phyloP scores from a whole-genome alignment of 306 rosid species.

The Acacia confusa region DNA sequence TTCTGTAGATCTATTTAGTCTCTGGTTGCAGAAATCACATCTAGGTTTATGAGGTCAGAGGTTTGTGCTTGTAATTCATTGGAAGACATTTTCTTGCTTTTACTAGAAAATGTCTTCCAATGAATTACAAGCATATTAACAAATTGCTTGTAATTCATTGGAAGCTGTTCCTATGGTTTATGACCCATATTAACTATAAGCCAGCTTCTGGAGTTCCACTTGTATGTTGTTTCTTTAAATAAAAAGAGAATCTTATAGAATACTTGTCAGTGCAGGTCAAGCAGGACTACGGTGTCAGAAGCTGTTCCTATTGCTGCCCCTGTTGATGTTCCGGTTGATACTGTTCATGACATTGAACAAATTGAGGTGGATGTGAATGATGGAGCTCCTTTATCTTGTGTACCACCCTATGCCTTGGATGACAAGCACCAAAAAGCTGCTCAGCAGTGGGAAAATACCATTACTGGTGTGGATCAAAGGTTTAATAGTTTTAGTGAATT shows the following conservation, averaged over 20 bases:
- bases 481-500: slow-evolving; percentile 88
- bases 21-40: slow-evolving; percentile 23
- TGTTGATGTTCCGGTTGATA: slow-evolving; percentile 41
- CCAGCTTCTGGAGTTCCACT: too few species aligned
- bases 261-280: slow-evolving; percentile 64
- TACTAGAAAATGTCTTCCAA: too few species aligned
- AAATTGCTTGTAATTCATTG: too few species aligned
- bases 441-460: slow-evolving; percentile 93
- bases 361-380: slow-evolving; percentile 45
- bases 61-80: not conserved
- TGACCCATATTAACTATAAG: too few species aligned
- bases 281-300: slow-evolving; percentile 90
- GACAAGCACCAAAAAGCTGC: slow-evolving; percentile 78
- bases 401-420: slow-evolving; percentile 45
- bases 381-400: slow-evolving; percentile 43
- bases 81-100: slow-evolving; percentile 9
- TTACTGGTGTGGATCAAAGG: slow-evolving; percentile 95
- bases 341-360: slow-evolving; percentile 36
- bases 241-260: slow-evolving; percentile 20
- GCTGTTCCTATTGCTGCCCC: slow-evolving; percentile 65
- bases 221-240: not conserved
- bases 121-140: too few species aligned
- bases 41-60: slow-evolving; percentile 28
- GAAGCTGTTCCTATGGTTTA: too few species aligned
- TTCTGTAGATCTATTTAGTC: slow-evolving; percentile 10